Percentiles rank a stretch among this genome's conserved stretches.
Conservation (phyloP, 257 asterid species). For the Parsonsia alboflavescens region DNA sequence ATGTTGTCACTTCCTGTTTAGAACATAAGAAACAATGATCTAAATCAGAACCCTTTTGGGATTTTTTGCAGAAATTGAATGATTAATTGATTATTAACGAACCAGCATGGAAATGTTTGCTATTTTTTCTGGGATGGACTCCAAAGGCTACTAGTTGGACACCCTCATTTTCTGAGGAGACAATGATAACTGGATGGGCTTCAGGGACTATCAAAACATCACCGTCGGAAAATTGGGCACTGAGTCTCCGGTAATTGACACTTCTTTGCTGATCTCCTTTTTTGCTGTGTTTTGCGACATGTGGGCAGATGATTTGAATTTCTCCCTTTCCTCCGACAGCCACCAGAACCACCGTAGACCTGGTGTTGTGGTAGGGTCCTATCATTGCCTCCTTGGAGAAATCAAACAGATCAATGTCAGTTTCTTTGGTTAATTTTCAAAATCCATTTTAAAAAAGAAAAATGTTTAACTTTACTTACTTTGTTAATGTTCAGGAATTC, state of each 20-base stretch:
- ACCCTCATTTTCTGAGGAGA: slow-evolving; percentile 31
- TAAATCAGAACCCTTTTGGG: not conserved
- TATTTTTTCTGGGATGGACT: slow-evolving; percentile 26
- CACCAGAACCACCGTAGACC: slow-evolving; percentile 28
- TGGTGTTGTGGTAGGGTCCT: slow-evolving; percentile 38
- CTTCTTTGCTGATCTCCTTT: slow-evolving; percentile 7
- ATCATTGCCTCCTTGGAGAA: slow-evolving; percentile 43
- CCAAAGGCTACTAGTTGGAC: slow-evolving; percentile 36
- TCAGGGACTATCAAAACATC: slow-evolving; percentile 39
- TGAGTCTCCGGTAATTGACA: slow-evolving; percentile 19
- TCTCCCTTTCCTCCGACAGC: slow-evolving; percentile 36
- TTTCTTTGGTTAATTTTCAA: not conserved
- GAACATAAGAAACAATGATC: not conserved
- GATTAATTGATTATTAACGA: not conserved
- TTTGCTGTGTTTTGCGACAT: slow-evolving; percentile 9
- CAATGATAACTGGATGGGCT: slow-evolving; percentile 33
- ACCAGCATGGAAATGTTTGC: slow-evolving; percentile 43
- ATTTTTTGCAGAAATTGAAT: too few relatives aligned
- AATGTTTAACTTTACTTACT: slow-evolving; percentile 10
- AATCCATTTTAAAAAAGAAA: too few relatives aligned
- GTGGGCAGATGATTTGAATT: slow-evolving; percentile 50
- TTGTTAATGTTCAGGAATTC: slow-evolving; percentile 38
- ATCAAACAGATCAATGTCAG: too few relatives aligned
- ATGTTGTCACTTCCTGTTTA: slow-evolving; percentile 31
- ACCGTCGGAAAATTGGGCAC: slow-evolving; percentile 28